Evolutionary conservation across 495 filamentous ascomycete genomes (phyloP).

Genomic region (Corynascus novoguineensis): DNA sequence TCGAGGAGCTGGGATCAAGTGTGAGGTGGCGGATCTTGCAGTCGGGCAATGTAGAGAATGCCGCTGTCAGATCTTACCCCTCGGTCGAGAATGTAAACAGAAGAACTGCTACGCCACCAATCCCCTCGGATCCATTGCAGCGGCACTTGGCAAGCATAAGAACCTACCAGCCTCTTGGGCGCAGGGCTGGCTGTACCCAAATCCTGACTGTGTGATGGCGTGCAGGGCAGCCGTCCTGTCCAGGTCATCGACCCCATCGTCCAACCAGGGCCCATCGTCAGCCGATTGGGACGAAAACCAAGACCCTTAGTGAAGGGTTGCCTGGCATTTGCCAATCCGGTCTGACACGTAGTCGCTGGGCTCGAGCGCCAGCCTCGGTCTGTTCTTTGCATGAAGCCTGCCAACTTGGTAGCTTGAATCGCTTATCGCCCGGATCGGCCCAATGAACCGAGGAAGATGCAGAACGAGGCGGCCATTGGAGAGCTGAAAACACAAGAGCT

Average conservation of each 20-base stretch:
- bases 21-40: not conserved
- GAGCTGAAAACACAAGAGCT: not conserved
- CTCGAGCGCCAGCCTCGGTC: not conserved
- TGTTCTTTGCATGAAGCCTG: not conserved
- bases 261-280: not conserved
- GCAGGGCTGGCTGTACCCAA: slow-evolving; percentile 1
- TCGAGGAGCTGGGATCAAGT: not conserved
- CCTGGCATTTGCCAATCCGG: not conserved
- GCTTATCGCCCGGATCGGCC: not conserved
- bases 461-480: not conserved
- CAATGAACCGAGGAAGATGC: not conserved
- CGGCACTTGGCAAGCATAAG: not conserved
- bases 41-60: not conserved
- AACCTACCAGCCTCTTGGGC: not conserved
- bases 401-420: not conserved
- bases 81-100: not conserved
- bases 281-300: slow-evolving; percentile 10
- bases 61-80: not conserved
- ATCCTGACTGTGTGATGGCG: not conserved
- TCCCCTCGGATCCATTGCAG: not conserved
- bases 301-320: not conserved
- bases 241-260: not conserved
- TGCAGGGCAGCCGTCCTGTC: not conserved
- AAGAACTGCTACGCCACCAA: not conserved
- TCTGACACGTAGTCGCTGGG: slow-evolving; percentile 20